phyloP scores from a whole-genome alignment of 306 rosid genomes.

The Prunus campanulata region DNA sequence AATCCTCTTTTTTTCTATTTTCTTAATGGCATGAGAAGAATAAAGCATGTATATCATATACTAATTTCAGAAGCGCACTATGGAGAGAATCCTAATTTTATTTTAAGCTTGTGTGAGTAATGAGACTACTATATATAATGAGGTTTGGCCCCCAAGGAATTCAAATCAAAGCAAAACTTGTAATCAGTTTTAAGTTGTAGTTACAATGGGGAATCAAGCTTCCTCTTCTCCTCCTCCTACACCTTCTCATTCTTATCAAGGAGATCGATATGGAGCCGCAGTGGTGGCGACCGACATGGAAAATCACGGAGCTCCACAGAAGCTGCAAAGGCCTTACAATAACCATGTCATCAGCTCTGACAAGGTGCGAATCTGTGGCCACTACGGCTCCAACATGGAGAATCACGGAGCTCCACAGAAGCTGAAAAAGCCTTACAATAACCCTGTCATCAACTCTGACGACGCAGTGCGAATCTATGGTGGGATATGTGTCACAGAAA shows the following conservation, averaged over 20 bases:
- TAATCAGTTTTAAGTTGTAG: background rate
- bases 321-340: background rate
- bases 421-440: background rate
- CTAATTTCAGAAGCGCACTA: no score
- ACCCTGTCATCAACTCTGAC: background rate
- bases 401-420: no score
- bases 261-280: background rate
- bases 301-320: background rate
- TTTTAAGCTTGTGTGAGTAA: background rate
- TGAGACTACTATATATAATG: background rate
- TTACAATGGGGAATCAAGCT: background rate
- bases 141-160: background rate
- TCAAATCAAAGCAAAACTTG: background rate
- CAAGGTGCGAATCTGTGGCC: slow-evolving; percentile 1
- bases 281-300: background rate
- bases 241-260: background rate
- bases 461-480: slow-evolving; percentile 8
- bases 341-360: background rate
- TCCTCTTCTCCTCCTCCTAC: background rate
- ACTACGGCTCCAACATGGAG: background rate
- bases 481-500: slow-evolving; percentile 1
- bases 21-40: no score
- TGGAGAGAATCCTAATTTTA: no score
- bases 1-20: no score
- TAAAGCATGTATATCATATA: no score